Evolutionary conservation across 225 moss, liverwort and hornwort species (phyloP), one percentile per base, ranked within the genome.

Genomic region (Physcomitrellopsis africana): DNA sequence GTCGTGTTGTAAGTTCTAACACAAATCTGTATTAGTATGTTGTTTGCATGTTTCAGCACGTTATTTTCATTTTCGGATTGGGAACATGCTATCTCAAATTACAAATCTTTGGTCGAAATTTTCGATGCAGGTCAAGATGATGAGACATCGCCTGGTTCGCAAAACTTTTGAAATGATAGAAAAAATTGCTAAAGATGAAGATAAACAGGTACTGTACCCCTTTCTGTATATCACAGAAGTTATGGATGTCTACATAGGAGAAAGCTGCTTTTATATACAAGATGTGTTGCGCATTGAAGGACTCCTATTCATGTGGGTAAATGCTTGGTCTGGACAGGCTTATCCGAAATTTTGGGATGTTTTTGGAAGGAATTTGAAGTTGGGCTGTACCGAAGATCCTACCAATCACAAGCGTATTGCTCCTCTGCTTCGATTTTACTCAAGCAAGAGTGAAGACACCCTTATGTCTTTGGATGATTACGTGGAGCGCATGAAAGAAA

Each of bases 301-400:
- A 20, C 60, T 64, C 45, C 13, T 69, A 27, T 20, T 48, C 3
- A 27, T 10, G 62, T 37, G 63, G 68, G 62, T 19, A 24, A 63
- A 51, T 58, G 27, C 58, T 67, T 75, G 58, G 67, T 75, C 24
- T 45, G 75, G 52, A 45, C 88, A 96, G 96, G 93, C 90, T 67
- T 99, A 99, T 67, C 89, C 81, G 64, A 86, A 87, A 18, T 95
- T 99, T 66, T 99, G 97, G 97, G 89, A 90, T 29, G 89, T 76
- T 27, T 95, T 93, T 65, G 97, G 95, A 51, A 95, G 77, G 74
- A 94, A 95, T 57, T 72, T 99, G 60, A 99, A 95, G 83, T 75
- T 99, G 60, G 97, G 97, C 49, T 91, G 93, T 72, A 88, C 93
- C 4, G 97, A 99, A 72, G 97, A 99, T 82, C 3, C 77, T 17